A percentile compares a stretch with the other conserved stretches of the same genome.
These are phyloP conservation scores for Xerocomus spinulosus DNA, from an alignment of 768 basidiomycete species.

Conservation along the genomic window DNA sequence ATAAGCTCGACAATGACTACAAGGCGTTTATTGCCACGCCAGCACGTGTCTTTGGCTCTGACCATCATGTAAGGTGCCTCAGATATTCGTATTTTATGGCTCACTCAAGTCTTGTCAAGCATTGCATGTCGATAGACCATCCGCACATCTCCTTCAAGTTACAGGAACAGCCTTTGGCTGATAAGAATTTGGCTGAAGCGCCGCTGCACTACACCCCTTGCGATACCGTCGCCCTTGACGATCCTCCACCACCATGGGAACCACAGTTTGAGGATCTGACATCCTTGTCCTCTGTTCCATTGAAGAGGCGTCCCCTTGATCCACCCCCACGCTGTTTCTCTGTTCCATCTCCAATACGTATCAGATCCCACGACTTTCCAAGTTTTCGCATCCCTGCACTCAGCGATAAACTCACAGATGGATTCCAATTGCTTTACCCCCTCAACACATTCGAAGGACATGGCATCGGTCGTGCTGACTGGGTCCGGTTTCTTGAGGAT, in stretches of 20 bases:
- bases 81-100: no score
- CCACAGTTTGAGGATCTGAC: constrained; percentile 26
- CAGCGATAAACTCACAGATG: constrained; percentile 19
- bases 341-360: constrained; percentile 22
- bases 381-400: constrained; percentile 23
- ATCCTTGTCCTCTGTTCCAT: background rate
- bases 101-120: no score
- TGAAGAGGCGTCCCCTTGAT: constrained; percentile 22
- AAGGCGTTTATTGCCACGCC: background rate
- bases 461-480: constrained; percentile 24
- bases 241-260: constrained; percentile 28
- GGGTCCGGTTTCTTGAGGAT: constrained; percentile 30
- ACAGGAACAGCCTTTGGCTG: background rate
- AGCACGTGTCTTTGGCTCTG: constrained; percentile 9
- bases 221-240: no score
- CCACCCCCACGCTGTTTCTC: constrained; percentile 31
- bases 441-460: constrained; percentile 23
- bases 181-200: background rate
- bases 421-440: constrained; percentile 28
- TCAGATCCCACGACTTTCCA: constrained; percentile 26
- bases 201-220: background rate
- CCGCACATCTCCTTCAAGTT: background rate
- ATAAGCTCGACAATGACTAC: background rate
- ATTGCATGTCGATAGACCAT: constrained; percentile 7
- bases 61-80: constrained; percentile 5